A percentile compares a stretch with the other conserved stretches of the same genome.
These are phyloP conservation scores for Pseudopithomyces chartarum DNA, from an alignment of 2,329 filamentous ascomycete genomes.

Conservation along the genomic window DNA sequence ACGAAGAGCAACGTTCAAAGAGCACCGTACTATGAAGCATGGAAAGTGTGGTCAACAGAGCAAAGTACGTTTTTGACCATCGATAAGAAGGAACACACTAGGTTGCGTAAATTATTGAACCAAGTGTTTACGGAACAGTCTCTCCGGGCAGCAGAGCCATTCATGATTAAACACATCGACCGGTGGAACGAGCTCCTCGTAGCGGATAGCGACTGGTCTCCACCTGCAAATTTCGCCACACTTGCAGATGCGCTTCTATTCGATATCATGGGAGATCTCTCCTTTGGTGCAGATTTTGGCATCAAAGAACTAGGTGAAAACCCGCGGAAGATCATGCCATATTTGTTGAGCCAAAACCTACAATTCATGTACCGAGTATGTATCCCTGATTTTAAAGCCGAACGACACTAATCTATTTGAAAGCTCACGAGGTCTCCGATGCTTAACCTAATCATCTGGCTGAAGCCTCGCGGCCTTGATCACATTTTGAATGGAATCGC, in stretches of 20 bases:
- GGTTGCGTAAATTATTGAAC: not conserved
- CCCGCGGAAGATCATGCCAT: slow-evolving; percentile 1
- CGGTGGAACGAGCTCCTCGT: not conserved
- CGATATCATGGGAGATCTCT: slow-evolving; percentile 48
- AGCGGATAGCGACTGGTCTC: not conserved
- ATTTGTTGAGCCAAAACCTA: not conserved
- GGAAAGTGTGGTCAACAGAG: not conserved
- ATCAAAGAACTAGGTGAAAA: slow-evolving; percentile 30
- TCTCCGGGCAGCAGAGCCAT: not conserved
- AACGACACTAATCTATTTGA: not conserved
- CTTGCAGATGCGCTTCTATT: slow-evolving; percentile 36
- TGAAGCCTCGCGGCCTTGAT: not conserved
- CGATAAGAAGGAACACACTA: not conserved
- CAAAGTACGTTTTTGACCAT: not conserved
- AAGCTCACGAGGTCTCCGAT: not conserved
- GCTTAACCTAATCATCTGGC: not conserved
- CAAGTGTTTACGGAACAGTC: slow-evolving; percentile 1
- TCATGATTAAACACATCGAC: slow-evolving; percentile 1
- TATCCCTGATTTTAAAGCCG: not conserved
- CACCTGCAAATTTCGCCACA: not conserved
- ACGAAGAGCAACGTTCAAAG: not conserved
- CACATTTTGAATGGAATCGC: not conserved
- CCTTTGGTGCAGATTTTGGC: slow-evolving; percentile 28
- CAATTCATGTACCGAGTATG: slow-evolving; percentile 5
- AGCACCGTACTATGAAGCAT: not conserved